Base-by-base conservation (phyloP, 2,329 filamentous ascomycete genomes). In the Fusarium sp. region DNA sequence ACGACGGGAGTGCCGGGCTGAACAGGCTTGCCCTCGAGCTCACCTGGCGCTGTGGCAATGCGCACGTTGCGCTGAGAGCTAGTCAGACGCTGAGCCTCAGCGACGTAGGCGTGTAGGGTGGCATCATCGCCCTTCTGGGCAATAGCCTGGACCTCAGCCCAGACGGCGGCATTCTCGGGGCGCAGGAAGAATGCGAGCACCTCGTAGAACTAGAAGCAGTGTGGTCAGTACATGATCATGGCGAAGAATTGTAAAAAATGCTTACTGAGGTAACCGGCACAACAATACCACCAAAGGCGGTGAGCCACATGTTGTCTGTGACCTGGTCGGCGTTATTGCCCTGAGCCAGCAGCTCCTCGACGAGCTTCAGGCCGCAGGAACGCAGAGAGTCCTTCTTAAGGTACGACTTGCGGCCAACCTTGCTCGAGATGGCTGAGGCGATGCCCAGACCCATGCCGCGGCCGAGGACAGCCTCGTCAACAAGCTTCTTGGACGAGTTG, bases 151-250 rank as follows among this genome's bases (percentile, higher is more conserved):
- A 87, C 84, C 23, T 87, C 82, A 9, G 80, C 77, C 83, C 86
- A 86, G 72, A 86, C 82, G 13, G 80, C 66, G 1, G 79, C 81
- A 20, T 85, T 86, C 58, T 85, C 83, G 0, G 80, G 78, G 2
- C 80, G 81, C 1, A 87, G 75, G 78, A 86, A 86, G 77, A 78
- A 87, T 4, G 82, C 78, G 52, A 87, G 66, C 11, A 86, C 80
- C 67, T 87, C 84, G 69, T 83, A 84, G 71, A 86, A 86, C 84
- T 87, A 52, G 9, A n/a, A 20, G n/a, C 2, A 16, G 1, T 1
- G 6, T 8, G 1, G 39, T 75, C 16, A 75, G 62, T 9, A n/a
- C 10, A 27, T 11, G 2, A 59, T 18, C 10, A 20, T 13, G 10
- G 14, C 2, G 20, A n/a, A 6, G 11, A 18, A 25, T 18, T 5